These are phyloP conservation scores for Actinomortierella wolfii DNA, from an alignment of 371 early-diverging fungal species.

Conservation along the genomic window DNA sequence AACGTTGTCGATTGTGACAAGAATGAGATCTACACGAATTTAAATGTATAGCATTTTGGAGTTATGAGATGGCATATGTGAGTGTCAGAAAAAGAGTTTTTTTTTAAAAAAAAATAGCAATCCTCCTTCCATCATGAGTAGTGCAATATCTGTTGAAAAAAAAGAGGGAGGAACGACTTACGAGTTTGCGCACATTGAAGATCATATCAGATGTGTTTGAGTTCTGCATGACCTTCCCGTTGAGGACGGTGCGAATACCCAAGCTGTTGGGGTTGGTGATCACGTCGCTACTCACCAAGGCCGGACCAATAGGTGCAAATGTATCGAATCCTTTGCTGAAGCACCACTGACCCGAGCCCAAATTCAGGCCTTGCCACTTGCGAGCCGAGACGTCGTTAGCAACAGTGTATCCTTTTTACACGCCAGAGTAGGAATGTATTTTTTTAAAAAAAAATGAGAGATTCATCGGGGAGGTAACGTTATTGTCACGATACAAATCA, in stretches of 20 bases:
- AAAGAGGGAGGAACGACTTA: too few relatives aligned
- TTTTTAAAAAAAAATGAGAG: not conserved
- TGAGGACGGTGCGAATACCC: constrained; percentile 49
- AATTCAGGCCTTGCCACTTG: constrained; percentile 58
- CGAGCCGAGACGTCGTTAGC: constrained; percentile 66
- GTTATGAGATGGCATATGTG: constrained; percentile 3
- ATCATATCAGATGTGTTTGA: constrained; percentile 64
- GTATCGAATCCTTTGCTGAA: constrained; percentile 69
- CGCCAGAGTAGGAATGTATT: too few relatives aligned
- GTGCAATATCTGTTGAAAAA: not conserved
- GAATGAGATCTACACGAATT: constrained; percentile 45
- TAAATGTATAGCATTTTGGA: constrained; percentile 7
- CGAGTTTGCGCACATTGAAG: constrained; percentile 49
- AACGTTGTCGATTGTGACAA: constrained; percentile 64
- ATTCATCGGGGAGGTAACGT: too few relatives aligned
- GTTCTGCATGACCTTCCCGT: constrained; percentile 57
- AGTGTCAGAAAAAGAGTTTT: not conserved
- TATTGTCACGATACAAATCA: too few relatives aligned
- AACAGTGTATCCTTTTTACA: constrained; percentile 55
- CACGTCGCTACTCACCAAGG: constrained; percentile 53
- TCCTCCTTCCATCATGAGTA: not conserved
- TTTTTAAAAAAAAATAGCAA: not conserved
- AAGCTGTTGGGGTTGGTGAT: constrained; percentile 57
- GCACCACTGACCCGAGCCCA: constrained; percentile 59
- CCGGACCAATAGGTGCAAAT: constrained; percentile 65